These are phyloP conservation scores for Stagonosporopsis chrysanthemi DNA, from an alignment of 2,329 filamentous ascomycete genomes.

Conservation along the genomic window DNA sequence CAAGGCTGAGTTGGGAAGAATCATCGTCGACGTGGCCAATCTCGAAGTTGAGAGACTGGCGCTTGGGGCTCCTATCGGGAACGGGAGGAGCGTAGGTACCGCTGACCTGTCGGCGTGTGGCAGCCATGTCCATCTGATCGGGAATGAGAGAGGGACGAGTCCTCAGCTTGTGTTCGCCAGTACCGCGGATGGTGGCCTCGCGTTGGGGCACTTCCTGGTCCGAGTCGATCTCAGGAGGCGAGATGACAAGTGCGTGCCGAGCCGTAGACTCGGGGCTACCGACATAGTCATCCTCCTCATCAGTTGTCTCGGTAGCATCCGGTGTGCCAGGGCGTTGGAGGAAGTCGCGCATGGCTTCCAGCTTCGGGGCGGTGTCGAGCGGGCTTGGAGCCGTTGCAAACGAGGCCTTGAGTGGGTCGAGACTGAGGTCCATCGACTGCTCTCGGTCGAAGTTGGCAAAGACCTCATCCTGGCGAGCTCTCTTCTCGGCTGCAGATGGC, in stretches of 20 bases:
- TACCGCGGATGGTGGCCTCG: conserved; percentile 86
- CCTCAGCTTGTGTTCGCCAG: conserved; percentile 80
- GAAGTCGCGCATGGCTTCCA: conserved; percentile 50
- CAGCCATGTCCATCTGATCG: conserved; percentile 85
- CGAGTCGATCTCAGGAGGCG: conserved; percentile 53
- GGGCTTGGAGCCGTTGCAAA: conserved; percentile 41
- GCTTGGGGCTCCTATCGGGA: conserved; percentile 48
- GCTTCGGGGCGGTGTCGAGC: conserved; percentile 45
- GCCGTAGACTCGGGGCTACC: conserved; percentile 90
- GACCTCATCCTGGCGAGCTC: conserved; percentile 50
- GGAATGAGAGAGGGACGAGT: conserved; percentile 88
- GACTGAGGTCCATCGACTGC: conserved; percentile 62
- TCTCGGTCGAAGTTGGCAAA: conserved; percentile 58
- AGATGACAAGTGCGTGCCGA: conserved; percentile 68
- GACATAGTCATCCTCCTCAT: conserved; percentile 53
- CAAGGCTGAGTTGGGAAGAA: conserved; percentile 39
- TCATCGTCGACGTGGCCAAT: conserved; percentile 45
- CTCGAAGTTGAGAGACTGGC: conserved; percentile 47
- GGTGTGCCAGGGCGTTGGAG: conserved; percentile 62
- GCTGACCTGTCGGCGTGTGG: conserved; percentile 84
- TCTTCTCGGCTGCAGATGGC: conserved; percentile 40
- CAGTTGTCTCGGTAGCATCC: conserved; percentile 46
- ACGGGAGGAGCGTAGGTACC: conserved; percentile 65
- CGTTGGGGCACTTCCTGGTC: conserved; percentile 78
- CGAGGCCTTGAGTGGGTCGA: conserved; percentile 62